Conservation (phyloP, 2,329 filamentous ascomycete genomes). For the Trichoderma guizhouense region DNA sequence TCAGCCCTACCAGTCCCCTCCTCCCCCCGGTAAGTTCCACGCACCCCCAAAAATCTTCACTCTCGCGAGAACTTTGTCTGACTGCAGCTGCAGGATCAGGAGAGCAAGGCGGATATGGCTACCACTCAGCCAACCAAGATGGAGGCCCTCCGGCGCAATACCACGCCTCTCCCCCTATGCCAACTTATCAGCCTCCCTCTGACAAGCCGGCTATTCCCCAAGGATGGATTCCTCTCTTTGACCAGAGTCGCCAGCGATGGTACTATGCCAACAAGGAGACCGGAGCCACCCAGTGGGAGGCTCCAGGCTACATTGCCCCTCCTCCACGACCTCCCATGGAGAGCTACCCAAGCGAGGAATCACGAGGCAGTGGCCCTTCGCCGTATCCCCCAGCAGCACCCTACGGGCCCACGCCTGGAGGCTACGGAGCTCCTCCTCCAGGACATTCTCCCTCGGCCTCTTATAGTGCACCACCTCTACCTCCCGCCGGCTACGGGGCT, state of each 20-base stretch:
- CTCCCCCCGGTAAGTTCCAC: slow-evolving; percentile 4
- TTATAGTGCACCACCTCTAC: slow-evolving; percentile 20
- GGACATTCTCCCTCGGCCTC: background rate
- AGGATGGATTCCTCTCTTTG: slow-evolving; percentile 63
- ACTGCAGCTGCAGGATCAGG: background rate
- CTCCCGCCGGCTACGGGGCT: slow-evolving; percentile 22
- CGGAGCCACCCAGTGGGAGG: slow-evolving; percentile 63
- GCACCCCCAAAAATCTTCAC: background rate
- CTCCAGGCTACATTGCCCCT: slow-evolving; percentile 39
- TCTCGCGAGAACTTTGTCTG: background rate
- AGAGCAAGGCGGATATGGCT: slow-evolving; percentile 14
- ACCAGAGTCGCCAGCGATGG: slow-evolving; percentile 58
- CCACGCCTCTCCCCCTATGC: slow-evolving; percentile 24
- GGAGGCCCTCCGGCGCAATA: slow-evolving; percentile 22
- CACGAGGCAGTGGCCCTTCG: slow-evolving; percentile 21
- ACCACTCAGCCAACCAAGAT: slow-evolving; percentile 25
- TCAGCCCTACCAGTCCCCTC: slow-evolving; percentile 7
- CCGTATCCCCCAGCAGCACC: slow-evolving; percentile 2
- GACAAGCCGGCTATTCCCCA: slow-evolving; percentile 50
- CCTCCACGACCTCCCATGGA: slow-evolving; percentile 26
- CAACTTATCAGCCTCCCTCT: slow-evolving; percentile 34
- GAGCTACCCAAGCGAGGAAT: slow-evolving; percentile 24
- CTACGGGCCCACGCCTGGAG: background rate
- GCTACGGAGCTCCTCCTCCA: slow-evolving; percentile 6
- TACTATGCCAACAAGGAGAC: slow-evolving; percentile 63